Evolutionary conservation across 2,329 filamentous ascomycete species (phyloP).

Genomic region (Ambrosiella beaveri): DNA sequence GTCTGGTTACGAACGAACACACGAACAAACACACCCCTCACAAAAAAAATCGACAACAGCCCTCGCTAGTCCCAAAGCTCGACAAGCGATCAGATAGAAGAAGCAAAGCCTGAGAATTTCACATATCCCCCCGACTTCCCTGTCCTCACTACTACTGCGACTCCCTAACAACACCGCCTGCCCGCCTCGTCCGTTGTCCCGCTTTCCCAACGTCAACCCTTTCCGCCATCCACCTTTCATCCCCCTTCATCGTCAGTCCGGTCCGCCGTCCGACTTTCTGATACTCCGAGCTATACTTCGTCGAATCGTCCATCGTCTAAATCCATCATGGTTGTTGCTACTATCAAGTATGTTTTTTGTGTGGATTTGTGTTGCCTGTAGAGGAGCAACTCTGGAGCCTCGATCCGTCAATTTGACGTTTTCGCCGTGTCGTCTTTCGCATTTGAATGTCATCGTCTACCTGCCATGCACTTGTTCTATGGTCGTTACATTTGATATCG

Average conservation of each 20-base stretch:
- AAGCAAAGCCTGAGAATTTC: neutral
- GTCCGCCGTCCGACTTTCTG: neutral
- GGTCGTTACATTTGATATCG: no score
- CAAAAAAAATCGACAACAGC: no score
- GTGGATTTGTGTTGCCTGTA: neutral
- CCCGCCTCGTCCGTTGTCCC: neutral
- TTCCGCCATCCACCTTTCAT: neutral
- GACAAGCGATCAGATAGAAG: neutral
- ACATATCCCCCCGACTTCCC: neutral
- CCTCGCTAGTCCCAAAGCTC: neutral
- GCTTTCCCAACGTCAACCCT: neutral
- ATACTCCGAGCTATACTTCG: neutral
- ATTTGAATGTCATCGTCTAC: no score
- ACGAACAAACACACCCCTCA: no score
- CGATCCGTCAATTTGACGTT: neutral
- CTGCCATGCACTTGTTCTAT: no score
- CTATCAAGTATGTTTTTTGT: constrained; percentile 38
- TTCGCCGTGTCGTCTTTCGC: neutral
- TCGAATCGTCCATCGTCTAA: neutral
- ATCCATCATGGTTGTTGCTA: constrained; percentile 42
- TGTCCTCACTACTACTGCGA: neutral
- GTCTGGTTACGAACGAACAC: neutral
- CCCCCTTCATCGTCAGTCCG: neutral
- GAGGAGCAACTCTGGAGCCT: neutral
- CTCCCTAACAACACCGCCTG: neutral